A percentile compares a stretch with the other conserved stretches of the same genome.
These are phyloP conservation scores for Tieghemostelium lacteum DNA, from an alignment of 78 protist genomes.

Conservation along the genomic window DNA sequence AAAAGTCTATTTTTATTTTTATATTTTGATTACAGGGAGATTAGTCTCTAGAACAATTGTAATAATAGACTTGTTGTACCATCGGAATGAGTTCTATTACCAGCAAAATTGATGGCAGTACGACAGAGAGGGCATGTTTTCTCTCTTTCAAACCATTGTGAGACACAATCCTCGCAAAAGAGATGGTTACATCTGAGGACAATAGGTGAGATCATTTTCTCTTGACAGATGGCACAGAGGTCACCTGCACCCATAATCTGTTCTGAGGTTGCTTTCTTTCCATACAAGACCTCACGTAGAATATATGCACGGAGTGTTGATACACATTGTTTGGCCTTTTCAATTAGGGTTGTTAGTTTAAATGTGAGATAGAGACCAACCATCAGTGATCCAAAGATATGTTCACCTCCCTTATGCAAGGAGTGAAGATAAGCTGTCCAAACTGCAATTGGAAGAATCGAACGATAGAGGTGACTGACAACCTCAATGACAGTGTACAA, in stretches of 20 bases:
- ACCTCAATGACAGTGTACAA: constrained; percentile 56
- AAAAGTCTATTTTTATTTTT: neutral
- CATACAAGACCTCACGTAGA: constrained; percentile 48
- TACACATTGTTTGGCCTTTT: constrained; percentile 13
- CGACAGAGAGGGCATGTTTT: constrained; percentile 83
- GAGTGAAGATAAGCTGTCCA: constrained; percentile 58
- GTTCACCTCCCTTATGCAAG: constrained; percentile 13
- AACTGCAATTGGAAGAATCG: constrained; percentile 58
- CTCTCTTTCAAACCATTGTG: constrained; percentile 72
- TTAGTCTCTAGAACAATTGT: constrained; percentile 30
- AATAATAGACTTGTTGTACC: constrained; percentile 48
- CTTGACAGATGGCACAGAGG: constrained; percentile 76
- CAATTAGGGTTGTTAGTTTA: constrained; percentile 43
- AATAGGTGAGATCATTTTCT: constrained; percentile 58
- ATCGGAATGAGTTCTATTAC: constrained; percentile 52
- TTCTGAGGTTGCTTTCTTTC: constrained; percentile 59
- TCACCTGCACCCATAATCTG: constrained; percentile 49
- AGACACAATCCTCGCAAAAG: constrained; percentile 79
- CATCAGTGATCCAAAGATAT: constrained; percentile 45
- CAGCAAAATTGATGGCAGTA: constrained; percentile 34
- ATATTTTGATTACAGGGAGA: neutral
- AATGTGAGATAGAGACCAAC: constrained; percentile 74
- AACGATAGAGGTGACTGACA: constrained; percentile 33
- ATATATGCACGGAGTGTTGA: constrained; percentile 24
- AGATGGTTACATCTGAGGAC: constrained; percentile 63